These are phyloP conservation scores for Pyrenophora graminea DNA, from an alignment of 2,329 filamentous ascomycete genomes.

Conservation along the genomic window DNA sequence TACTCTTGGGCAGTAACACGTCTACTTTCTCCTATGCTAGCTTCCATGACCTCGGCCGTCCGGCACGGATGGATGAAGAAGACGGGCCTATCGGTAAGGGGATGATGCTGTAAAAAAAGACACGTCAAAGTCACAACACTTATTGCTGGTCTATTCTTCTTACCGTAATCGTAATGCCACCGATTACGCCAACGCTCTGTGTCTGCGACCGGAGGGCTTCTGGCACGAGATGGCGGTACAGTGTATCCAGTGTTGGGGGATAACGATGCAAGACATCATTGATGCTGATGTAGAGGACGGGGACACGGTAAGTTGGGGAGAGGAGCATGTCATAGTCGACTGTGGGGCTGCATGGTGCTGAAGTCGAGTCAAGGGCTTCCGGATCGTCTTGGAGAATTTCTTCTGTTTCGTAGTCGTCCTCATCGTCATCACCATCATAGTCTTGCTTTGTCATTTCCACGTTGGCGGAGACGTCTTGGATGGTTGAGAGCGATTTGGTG, in stretches of 20 bases:
- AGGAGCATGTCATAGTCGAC: constrained; percentile 50
- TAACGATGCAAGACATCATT: constrained; percentile 33
- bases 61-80: constrained; percentile 95
- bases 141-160: constrained; percentile 4
- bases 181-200: constrained; percentile 43
- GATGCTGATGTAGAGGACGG: constrained; percentile 50
- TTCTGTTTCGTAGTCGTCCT: constrained; percentile 3
- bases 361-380: constrained; percentile 4
- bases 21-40: constrained; percentile 36
- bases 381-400: constrained; percentile 26
- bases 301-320: constrained; percentile 52
- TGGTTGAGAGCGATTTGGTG: constrained; percentile 17
- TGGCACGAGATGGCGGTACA: constrained; percentile 47
- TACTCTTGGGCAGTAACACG: constrained; percentile 62
- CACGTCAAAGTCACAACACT: background rate
- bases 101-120: constrained; percentile 68
- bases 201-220: constrained; percentile 38
- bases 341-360: background rate
- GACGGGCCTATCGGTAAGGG: constrained; percentile 72
- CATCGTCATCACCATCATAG: background rate
- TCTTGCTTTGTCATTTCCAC: too few species aligned
- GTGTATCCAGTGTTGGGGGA: constrained; percentile 36
- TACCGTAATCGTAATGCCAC: constrained; percentile 46
- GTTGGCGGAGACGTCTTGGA: too few species aligned
- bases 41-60: constrained; percentile 77